A percentile compares a stretch with the other conserved stretches of the same genome.
phyloP scores from a whole-genome alignment of 1,284 basidiomycete genomes.

The Moesziomyces globuligerus region DNA sequence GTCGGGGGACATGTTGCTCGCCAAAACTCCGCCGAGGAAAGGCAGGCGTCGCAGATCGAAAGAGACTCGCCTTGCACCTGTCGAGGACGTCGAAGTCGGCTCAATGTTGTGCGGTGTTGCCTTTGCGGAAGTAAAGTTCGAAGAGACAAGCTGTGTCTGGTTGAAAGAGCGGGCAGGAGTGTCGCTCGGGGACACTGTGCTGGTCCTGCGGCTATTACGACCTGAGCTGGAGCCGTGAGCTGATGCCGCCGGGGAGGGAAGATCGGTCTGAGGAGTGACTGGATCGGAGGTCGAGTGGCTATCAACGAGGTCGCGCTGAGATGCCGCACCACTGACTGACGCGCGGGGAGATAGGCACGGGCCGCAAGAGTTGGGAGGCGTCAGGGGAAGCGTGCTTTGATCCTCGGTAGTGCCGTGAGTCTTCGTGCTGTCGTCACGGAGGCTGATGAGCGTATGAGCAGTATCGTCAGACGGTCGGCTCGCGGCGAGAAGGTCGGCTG shows the following conservation, averaged over 20 bases:
- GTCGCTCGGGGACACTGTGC: neutral
- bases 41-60: conserved; percentile 31
- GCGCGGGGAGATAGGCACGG: conserved; percentile 18
- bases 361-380: conserved; percentile 23
- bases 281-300: neutral
- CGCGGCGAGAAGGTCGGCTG: neutral
- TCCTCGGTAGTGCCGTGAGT: conserved; percentile 1
- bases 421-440: too few relatives aligned
- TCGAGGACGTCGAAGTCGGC: neutral
- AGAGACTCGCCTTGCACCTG: conserved; percentile 16
- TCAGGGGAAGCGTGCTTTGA: conserved; percentile 9
- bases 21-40: conserved; percentile 8
- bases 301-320: neutral
- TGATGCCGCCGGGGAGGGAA: conserved; percentile 18
- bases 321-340: conserved; percentile 12
- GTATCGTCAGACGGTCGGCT: neutral
- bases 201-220: conserved; percentile 21
- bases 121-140: neutral
- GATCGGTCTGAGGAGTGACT: neutral
- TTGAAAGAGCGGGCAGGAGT: neutral
- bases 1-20: conserved; percentile 23
- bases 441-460: neutral
- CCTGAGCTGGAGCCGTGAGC: conserved; percentile 13
- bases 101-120: conserved; percentile 1
- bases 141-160: neutral